Percentiles rank a stretch among this genome's conserved stretches.
These are phyloP conservation scores for Leccinum aurantiacum DNA, from an alignment of 768 basidiomycete species.

Conservation along the genomic window DNA sequence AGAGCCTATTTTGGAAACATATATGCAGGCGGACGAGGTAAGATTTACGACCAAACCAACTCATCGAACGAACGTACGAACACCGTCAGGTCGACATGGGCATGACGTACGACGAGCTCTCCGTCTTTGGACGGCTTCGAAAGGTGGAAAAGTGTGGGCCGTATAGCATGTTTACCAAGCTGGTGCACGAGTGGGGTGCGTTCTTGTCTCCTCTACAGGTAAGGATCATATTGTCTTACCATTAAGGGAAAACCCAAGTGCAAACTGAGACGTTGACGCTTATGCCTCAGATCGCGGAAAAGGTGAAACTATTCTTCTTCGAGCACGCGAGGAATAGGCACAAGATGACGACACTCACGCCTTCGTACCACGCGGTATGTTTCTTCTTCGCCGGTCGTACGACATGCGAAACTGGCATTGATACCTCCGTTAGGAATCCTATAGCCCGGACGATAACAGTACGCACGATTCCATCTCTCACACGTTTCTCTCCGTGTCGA, in stretches of 20 bases:
- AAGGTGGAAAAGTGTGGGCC: conserved; percentile 98
- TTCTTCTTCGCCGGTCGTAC: background rate
- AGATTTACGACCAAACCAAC: conserved; percentile 9
- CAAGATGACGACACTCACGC: conserved; percentile 98
- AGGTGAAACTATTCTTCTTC: conserved; percentile 97
- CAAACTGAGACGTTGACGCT: background rate
- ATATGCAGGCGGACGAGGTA: conserved; percentile 95
- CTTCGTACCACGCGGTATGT: conserved; percentile 89
- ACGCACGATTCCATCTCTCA: conserved; percentile 26
- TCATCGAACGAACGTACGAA: background rate
- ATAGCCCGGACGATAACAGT: conserved; percentile 97
- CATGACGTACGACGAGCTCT: conserved; percentile 98
- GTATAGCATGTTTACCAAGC: conserved; percentile 95
- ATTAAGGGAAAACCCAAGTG: background rate
- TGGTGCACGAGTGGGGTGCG: conserved; percentile 91
- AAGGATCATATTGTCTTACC: background rate
- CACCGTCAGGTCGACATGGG: conserved; percentile 87
- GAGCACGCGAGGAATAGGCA: conserved; percentile 95
- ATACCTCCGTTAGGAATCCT: conserved; percentile 66
- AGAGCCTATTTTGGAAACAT: conserved; percentile 91
- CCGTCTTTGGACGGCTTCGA: conserved; percentile 87
- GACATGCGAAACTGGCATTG: background rate
- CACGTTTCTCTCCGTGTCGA: too few relatives aligned
- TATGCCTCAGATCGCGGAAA: conserved; percentile 72
- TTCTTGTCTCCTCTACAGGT: conserved; percentile 83